A percentile compares a stretch with the other conserved stretches of the same genome.
phyloP scores from a whole-genome alignment of 768 basidiomycete genomes.

The Tephrocybe sp. region DNA sequence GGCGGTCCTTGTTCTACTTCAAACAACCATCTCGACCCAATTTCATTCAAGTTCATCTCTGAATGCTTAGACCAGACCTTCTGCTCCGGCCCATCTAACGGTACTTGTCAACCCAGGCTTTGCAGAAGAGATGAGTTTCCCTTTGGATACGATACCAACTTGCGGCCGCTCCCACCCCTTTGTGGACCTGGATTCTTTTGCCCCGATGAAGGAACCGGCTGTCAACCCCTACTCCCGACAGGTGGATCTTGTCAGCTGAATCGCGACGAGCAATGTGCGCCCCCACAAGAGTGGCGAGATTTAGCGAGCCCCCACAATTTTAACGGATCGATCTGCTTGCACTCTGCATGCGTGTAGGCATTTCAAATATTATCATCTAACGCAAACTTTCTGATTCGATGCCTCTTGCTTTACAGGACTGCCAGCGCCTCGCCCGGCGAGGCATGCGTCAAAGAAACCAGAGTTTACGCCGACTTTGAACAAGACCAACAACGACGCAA shows the following conservation, averaged over 20 bases:
- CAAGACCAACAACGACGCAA: slow-evolving; percentile 39
- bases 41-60: slow-evolving; percentile 56
- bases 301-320: slow-evolving; percentile 41
- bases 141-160: slow-evolving; percentile 41
- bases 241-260: slow-evolving; percentile 59
- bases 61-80: slow-evolving; percentile 63
- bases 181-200: slow-evolving; percentile 59
- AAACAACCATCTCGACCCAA: slow-evolving; percentile 53
- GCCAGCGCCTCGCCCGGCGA: slow-evolving; percentile 55
- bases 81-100: slow-evolving; percentile 42
- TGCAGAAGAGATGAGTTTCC: slow-evolving; percentile 66
- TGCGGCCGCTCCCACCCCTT: slow-evolving; percentile 46
- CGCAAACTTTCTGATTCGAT: not conserved
- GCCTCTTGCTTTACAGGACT: slow-evolving; percentile 35
- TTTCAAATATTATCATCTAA: not conserved
- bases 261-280: slow-evolving; percentile 57
- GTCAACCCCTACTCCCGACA: slow-evolving; percentile 37
- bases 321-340: slow-evolving; percentile 61
- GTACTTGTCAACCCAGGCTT: slow-evolving; percentile 51
- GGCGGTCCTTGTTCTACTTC: slow-evolving; percentile 36
- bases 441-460: slow-evolving; percentile 53
- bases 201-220: slow-evolving; percentile 66
- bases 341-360: slow-evolving; percentile 56
- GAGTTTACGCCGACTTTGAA: slow-evolving; percentile 48
- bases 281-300: slow-evolving; percentile 37